Evolutionary conservation across 768 basidiomycete genomes (phyloP), one percentile per base, ranked within the genome.

Genomic region (Phlegmacium glaucopus): DNA sequence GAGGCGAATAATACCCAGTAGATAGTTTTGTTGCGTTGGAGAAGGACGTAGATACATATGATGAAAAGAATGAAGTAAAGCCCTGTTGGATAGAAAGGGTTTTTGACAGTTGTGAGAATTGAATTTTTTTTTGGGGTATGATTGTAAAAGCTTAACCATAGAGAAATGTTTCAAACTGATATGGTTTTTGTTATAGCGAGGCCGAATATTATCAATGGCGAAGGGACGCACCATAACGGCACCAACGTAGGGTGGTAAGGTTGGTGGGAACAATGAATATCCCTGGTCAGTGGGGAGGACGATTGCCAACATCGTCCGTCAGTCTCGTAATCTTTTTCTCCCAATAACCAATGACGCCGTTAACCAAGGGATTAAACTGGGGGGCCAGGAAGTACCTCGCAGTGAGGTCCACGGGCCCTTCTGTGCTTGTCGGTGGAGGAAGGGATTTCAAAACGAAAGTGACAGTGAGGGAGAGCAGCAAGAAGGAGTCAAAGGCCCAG

Each of bases 1-100:
- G 60, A 61, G 25, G 61, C 13, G 30, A 70, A 52, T 25, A 72
- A 53, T 39, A 67, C 48, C 50, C 62, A 53, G 42, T 66, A 67
- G 1, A 61, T 48, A 0, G 45, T 39, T 25, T 58, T 59, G 41
- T 60, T 53, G 25, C 58, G 49, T 40, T 52, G 58, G 29, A 61
- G 47, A 25, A 72, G 64, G n/a, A 70, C 63, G 51, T 57, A 67
- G 34, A 61, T 36, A 47, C 70, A 70, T 42, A 69, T 63, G 26
- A 53, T 52, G 53, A 69, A 72, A 25, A 74, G 61, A 29, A 70
- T 61, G 12, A 60, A 51, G 50, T 71, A 71, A 42, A 70, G 61
- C 22, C 70, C 71, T 66, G 44, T 28, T 32, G 42, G 44, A 47
- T 15, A 45, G 47, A 34, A 29, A 47, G 36, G 28, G n/a, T n/a